Conservation (phyloP, 2,329 filamentous ascomycete genomes). For the Neofusicoccum kwambonambiense region DNA sequence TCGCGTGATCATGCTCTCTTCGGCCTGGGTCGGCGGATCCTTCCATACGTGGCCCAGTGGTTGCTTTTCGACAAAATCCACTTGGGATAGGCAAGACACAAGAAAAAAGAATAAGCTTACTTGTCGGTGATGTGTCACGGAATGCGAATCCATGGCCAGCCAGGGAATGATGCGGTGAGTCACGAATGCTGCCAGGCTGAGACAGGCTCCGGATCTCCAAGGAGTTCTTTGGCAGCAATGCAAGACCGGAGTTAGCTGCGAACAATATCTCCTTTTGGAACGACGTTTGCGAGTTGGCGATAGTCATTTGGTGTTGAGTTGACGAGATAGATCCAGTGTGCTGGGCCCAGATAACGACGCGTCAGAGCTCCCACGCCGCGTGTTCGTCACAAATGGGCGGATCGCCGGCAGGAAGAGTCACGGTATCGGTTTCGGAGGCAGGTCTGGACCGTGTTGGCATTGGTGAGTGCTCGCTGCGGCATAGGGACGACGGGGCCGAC, state of each 20-base stretch:
- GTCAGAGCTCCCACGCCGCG: neutral
- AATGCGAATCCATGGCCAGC: neutral
- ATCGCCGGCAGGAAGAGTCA: neutral
- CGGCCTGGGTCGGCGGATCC: neutral
- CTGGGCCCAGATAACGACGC: neutral
- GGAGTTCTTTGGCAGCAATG: neutral
- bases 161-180: neutral
- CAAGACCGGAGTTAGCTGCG: neutral
- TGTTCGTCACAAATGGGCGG: neutral
- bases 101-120: neutral
- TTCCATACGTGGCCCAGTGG: neutral
- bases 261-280: neutral
- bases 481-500: neutral
- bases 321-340: neutral
- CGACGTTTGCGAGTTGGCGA: neutral
- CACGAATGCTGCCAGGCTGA: neutral
- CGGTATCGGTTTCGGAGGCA: neutral
- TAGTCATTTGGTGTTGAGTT: slow-evolving; percentile 2
- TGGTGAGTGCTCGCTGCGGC: neutral
- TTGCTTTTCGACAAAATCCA: too few species aligned
- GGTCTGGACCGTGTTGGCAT: slow-evolving; percentile 10
- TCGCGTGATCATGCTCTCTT: neutral
- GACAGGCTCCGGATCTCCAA: neutral
- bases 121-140: neutral
- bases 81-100: neutral